Percentiles rank a stretch among this genome's conserved stretches.
phyloP scores from a whole-genome alignment of 306 rosid genomes.

The Cercis canadensis region DNA sequence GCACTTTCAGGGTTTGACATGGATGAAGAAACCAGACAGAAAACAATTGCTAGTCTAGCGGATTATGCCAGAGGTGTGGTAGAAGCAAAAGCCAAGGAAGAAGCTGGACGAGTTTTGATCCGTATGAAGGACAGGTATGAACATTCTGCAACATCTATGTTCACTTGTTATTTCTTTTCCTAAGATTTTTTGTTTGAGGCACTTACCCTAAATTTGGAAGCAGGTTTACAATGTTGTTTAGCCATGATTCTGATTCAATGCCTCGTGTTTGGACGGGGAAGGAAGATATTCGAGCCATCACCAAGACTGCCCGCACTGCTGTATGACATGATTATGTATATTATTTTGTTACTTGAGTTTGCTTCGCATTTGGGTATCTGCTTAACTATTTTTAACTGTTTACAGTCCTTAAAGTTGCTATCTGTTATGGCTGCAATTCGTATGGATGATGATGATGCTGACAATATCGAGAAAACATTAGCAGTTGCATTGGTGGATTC shows the following conservation, averaged over 20 bases:
- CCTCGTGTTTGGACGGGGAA: conserved; percentile 97
- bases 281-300: conserved; percentile 90
- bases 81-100: conserved; percentile 91
- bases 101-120: conserved; percentile 90
- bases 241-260: conserved; percentile 95
- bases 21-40: conserved; percentile 63
- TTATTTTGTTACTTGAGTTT: conserved; percentile 15
- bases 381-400: conserved; percentile 16
- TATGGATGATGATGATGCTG: conserved; percentile 68
- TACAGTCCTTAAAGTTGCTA: conserved; percentile 91
- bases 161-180: not conserved
- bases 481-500: conserved; percentile 68
- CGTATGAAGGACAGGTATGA: conserved; percentile 95
- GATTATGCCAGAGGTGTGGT: conserved; percentile 76
- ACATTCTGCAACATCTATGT: conserved; percentile 33
- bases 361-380: conserved; percentile 18
- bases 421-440: conserved; percentile 92
- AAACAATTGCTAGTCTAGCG: conserved; percentile 58
- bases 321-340: conserved; percentile 53
- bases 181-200: conserved; percentile 21
- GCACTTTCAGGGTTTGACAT: conserved; percentile 81
- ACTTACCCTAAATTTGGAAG: conserved; percentile 45
- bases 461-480: conserved; percentile 70
- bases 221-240: conserved; percentile 91
- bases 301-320: conserved; percentile 87